Evolutionary conservation across 2,329 filamentous ascomycete species (phyloP).

Genomic region (Fusarium sacchari): DNA sequence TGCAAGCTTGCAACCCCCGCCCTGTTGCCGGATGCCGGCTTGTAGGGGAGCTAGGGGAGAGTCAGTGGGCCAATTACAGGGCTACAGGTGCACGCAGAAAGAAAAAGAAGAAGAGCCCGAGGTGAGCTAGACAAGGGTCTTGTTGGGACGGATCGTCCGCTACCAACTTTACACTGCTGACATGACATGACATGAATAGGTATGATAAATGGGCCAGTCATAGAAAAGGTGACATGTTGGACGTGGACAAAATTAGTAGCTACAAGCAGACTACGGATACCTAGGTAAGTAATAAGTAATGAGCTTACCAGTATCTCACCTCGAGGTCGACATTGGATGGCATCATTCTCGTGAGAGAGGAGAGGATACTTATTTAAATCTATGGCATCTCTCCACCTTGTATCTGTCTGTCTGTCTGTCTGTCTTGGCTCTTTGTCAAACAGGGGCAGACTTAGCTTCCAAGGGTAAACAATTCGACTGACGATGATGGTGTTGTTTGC

Average conservation of each 20-base stretch:
- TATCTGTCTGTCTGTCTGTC: not conserved
- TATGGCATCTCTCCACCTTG: not conserved
- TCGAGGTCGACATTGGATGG: not conserved
- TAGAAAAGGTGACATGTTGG: not conserved
- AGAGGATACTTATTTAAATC: constrained; percentile 11
- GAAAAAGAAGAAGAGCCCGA: constrained; percentile 10
- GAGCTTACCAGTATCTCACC: constrained; percentile 7
- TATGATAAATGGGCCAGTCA: constrained; percentile 20
- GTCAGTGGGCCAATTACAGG: constrained; percentile 4
- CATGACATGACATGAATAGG: constrained; percentile 11
- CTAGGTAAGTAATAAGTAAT: too few relatives aligned
- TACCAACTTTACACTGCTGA: constrained; percentile 21
- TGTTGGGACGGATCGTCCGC: constrained; percentile 15
- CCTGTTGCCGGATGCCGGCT: constrained; percentile 27
- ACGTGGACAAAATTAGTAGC: constrained; percentile 3
- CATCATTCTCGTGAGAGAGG: constrained; percentile 4
- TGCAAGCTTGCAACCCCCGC: constrained; percentile 13
- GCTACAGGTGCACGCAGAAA: not conserved
- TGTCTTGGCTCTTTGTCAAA: not conserved
- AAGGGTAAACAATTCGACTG: not conserved
- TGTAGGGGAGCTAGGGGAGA: not conserved
- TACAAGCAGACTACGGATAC: not conserved
- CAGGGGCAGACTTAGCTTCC: not conserved
- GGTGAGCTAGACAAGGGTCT: constrained; percentile 14
- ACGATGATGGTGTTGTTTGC: constrained; percentile 39